Base-by-base conservation (phyloP, 441 rosid genomes). In the Brassica hybrid region DNA sequence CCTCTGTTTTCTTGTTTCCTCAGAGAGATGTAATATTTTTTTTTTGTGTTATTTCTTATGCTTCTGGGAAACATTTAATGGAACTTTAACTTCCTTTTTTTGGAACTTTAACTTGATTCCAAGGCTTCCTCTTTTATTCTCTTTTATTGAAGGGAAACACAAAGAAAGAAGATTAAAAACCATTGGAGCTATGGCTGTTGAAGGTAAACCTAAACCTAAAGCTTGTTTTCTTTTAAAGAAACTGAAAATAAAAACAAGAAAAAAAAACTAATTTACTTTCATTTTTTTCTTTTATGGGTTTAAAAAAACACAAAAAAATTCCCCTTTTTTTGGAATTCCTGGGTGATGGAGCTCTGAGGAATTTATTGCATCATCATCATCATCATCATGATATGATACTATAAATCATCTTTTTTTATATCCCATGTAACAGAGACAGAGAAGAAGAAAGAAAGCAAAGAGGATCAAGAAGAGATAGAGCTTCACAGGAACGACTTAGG, bases 401-500 rank as follows among this genome's bases (percentile, higher is more conserved):
- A 21, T 21, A 21, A 21, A 21, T 21, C 23, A 21, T 0, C 4
- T 30, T 32, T 64, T 70, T 65, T 27, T 32, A 4, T n/a, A 36
- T 48, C 30, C 30, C 14, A 1, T 69, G 69, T 54, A 45, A 65
- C 41, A 72, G 56, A 72, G 1, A 61, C 65, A 73, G 65, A 61
- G 76, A 61, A 62, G 41, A 79, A 18, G 41, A 81, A 30, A 68
- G 80, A 84, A 67, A 67, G 50, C 69, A 72, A 54, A 69, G 81
- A 82, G 27, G 60, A 64, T 34, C 73, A 75, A 69, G 84, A 82
- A 74, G 58, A 52, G 21, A 76, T 68, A 73, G 81, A 78, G 59
- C 72, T 70, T 83, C 82, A 79, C 30, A 67, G 74, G 67, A 68
- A 52, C 71, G 90, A 83, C 17, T 65, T 62, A 19, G 74, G 61